Base-by-base conservation (phyloP, 805 yeast species). In the Teunomyces panamensis region DNA sequence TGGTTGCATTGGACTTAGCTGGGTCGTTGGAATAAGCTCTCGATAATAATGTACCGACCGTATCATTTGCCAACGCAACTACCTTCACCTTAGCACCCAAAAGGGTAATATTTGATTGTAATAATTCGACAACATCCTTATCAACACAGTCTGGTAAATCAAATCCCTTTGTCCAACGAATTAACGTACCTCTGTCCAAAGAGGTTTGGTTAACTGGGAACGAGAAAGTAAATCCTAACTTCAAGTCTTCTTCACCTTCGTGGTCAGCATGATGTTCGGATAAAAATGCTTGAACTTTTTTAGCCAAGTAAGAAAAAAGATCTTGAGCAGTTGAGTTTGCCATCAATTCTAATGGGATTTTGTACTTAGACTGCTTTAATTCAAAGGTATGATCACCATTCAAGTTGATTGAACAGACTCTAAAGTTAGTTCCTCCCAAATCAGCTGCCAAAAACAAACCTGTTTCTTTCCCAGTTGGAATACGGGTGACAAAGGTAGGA, bases 161-260 rank as follows among this genome's bases (percentile, higher is more conserved):
- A 68, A 87, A 92, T 30, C 98, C 98, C 68, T 92, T 92, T 14
- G 98, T 90, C 99, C 99, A 92, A 67, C 98, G 84, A 44, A 92
- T 79, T 53, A 94, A 77, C 8, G 80, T 80, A 52, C 99, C 98
- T 6, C 82, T 73, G 62, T 83, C 79, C 56, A 94, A 71, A 2
- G 90, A 85, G 20, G 87, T 81, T 70, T 92, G 99, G 52, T 85
- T 79, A 28, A 90, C 89, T 2, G 99, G 99, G 77, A 91, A 92
- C 9, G 94, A 84, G 63, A 92, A 92, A 1, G 98, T 92, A 73
- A 94, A 90, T 1, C 98, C 98, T 71, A 92, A 66, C 60, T 85
- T 87, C 64, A 88, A 76, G 20, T 58, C 56, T 10, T 53, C 64
- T 1, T 48, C 39, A 6, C 29, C 42, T 1, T 35, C 57, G 55